These are phyloP conservation scores for Solanum lycopersicoides DNA, from an alignment of 257 asterid genomes.

Conservation along the genomic window DNA sequence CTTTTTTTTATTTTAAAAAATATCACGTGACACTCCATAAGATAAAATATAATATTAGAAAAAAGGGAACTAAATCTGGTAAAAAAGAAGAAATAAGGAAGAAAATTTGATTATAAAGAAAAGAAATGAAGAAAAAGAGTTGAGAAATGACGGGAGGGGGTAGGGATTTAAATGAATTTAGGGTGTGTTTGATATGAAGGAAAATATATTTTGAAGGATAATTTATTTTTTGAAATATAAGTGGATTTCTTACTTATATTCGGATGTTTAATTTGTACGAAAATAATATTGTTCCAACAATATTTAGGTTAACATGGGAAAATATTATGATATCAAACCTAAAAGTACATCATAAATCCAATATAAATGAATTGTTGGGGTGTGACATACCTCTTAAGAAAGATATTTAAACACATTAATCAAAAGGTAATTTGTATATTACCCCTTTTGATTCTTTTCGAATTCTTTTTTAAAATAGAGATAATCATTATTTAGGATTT, in stretches of 20 bases:
- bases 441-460: not conserved
- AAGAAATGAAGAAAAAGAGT: too few species aligned
- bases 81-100: not conserved
- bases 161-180: not conserved
- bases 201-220: too few species aligned
- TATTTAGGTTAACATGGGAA: not conserved
- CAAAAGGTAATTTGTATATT: not conserved
- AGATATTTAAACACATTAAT: too few species aligned
- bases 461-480: not conserved
- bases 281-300: not conserved
- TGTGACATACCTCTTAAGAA: too few species aligned
- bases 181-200: not conserved
- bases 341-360: too few species aligned
- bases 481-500: not conserved
- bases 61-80: too few species aligned
- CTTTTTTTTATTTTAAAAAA: too few species aligned
- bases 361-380: not conserved
- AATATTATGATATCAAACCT: not conserved
- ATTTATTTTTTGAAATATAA: too few species aligned
- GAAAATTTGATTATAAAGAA: too few species aligned
- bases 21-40: too few species aligned
- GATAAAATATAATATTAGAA: too few species aligned
- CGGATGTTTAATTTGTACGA: too few species aligned
- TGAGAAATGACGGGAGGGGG: not conserved
- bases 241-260: accelerated